These are phyloP conservation scores for Pythium volutum DNA, from an alignment of 352 stramenopile genomes.

Conservation along the genomic window DNA sequence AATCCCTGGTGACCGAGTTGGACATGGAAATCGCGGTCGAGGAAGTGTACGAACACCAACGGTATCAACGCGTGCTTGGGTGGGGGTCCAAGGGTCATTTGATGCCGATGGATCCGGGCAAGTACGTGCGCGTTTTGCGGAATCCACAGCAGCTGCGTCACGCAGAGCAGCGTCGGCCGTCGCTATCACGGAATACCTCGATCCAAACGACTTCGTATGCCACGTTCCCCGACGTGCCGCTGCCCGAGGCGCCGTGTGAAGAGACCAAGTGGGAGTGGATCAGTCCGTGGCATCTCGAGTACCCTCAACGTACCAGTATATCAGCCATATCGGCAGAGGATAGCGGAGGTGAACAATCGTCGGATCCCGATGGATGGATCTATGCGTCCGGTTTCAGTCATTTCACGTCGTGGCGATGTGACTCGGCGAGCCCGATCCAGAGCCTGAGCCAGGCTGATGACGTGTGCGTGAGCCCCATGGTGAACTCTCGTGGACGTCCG, in stretches of 20 bases:
- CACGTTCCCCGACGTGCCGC: slow-evolving; percentile 51
- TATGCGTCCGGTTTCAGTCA: slow-evolving; percentile 66
- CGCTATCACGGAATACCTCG: slow-evolving; percentile 15
- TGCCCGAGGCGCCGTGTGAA: slow-evolving; percentile 29
- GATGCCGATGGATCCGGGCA: slow-evolving; percentile 63
- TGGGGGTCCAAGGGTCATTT: slow-evolving; percentile 78
- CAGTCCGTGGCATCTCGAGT: slow-evolving; percentile 70
- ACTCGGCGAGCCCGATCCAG: slow-evolving; percentile 13
- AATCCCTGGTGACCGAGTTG: neutral
- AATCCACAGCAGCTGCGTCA: neutral
- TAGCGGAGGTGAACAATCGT: neutral
- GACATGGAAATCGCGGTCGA: slow-evolving; percentile 27
- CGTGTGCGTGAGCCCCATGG: slow-evolving; percentile 15
- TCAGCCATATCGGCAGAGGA: neutral
- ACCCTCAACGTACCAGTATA: slow-evolving; percentile 4
- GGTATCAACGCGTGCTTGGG: slow-evolving; percentile 64
- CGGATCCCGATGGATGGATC: slow-evolving; percentile 54
- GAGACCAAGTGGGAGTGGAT: slow-evolving; percentile 58
- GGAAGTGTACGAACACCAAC: slow-evolving; percentile 69
- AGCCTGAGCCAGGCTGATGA: slow-evolving; percentile 1
- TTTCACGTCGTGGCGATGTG: slow-evolving; percentile 28
- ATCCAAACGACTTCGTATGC: slow-evolving; percentile 40
- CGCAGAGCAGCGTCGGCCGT: neutral
- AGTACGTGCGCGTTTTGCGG: slow-evolving; percentile 52
- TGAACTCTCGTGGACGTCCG: slow-evolving; percentile 26